Percentiles rank a stretch among this genome's conserved stretches.
phyloP scores from a whole-genome alignment of 352 stramenopile genomes.

The Globisporangium rhizosaccharum region DNA sequence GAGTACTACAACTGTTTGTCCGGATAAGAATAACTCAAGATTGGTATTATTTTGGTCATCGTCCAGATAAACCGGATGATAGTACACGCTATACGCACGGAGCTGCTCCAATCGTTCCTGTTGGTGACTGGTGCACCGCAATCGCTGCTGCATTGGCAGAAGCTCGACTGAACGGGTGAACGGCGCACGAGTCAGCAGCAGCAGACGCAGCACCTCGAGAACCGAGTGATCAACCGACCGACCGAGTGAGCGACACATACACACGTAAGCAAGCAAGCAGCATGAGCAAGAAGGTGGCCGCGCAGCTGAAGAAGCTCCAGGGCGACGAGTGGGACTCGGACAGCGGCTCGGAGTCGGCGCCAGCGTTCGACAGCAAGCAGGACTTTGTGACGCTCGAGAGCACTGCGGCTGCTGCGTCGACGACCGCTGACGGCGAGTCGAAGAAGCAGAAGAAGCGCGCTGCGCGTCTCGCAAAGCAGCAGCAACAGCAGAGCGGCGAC shows the following conservation, averaged over 20 bases:
- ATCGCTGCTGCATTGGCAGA: background rate
- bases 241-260: background rate
- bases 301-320: slow-evolving; percentile 77
- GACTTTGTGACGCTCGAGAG: slow-evolving; percentile 52
- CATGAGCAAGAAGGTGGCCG: slow-evolving; percentile 74
- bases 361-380: slow-evolving; percentile 36
- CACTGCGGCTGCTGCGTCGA: slow-evolving; percentile 1
- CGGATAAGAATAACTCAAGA: too few species aligned
- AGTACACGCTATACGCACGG: too few species aligned
- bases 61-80: too few species aligned
- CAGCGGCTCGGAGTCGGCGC: slow-evolving; percentile 48
- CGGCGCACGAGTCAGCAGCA: slow-evolving; percentile 3
- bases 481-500: slow-evolving; percentile 15
- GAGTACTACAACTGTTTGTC: too few species aligned
- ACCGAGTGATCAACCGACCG: background rate
- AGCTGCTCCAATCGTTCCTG: slow-evolving; percentile 29
- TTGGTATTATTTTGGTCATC: too few species aligned
- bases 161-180: slow-evolving; percentile 9
- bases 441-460: slow-evolving; percentile 44
- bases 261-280: background rate
- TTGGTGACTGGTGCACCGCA: slow-evolving; percentile 3
- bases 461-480: slow-evolving; percentile 27
- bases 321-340: slow-evolving; percentile 84
- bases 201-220: background rate
- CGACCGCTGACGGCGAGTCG: slow-evolving; percentile 7